These are phyloP conservation scores for Parathielavia hyrcaniae DNA, from an alignment of 495 filamentous ascomycete species.

Conservation along the genomic window DNA sequence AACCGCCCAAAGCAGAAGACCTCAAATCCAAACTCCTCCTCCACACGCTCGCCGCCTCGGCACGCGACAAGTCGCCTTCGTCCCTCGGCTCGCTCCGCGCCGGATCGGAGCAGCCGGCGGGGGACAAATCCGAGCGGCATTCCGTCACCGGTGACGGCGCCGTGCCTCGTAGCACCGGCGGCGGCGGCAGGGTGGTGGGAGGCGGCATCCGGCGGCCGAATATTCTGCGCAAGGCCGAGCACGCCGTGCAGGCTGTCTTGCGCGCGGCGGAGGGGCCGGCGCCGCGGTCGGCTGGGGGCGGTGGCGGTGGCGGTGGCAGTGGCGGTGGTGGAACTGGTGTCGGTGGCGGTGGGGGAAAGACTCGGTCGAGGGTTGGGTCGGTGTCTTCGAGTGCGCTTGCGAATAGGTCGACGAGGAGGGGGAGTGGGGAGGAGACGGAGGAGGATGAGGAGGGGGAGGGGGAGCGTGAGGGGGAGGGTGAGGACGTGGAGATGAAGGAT, in stretches of 20 bases:
- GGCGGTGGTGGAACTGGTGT: neutral
- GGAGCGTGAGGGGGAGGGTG: conserved; percentile 19
- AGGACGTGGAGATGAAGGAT: conserved; percentile 34
- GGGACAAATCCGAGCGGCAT: conserved; percentile 34
- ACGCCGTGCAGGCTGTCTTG: conserved; percentile 38
- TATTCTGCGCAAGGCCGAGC: conserved; percentile 46
- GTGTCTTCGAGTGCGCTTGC: conserved; percentile 34
- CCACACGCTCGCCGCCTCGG: conserved; percentile 43
- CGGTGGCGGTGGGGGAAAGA: neutral
- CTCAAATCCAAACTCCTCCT: conserved; percentile 45
- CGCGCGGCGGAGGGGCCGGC: conserved; percentile 40
- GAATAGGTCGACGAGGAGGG: conserved; percentile 16
- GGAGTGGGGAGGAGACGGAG: conserved; percentile 21
- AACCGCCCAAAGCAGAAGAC: conserved; percentile 2
- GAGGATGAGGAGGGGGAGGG: too few species aligned
- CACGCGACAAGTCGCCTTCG: conserved; percentile 18
- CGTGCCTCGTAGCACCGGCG: conserved; percentile 10
- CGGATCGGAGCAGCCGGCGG: conserved; percentile 26
- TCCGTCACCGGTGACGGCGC: conserved; percentile 32
- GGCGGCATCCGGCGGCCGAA: conserved; percentile 42
- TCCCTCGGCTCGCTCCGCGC: conserved; percentile 26
- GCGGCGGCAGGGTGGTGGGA: conserved; percentile 20
- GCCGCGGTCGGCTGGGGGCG: conserved; percentile 29
- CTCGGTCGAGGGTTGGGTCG: conserved; percentile 36
- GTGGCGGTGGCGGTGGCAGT: neutral